Conservation (phyloP, 2,329 filamentous ascomycete genomes). For the Nigrospora osmanthi region DNA sequence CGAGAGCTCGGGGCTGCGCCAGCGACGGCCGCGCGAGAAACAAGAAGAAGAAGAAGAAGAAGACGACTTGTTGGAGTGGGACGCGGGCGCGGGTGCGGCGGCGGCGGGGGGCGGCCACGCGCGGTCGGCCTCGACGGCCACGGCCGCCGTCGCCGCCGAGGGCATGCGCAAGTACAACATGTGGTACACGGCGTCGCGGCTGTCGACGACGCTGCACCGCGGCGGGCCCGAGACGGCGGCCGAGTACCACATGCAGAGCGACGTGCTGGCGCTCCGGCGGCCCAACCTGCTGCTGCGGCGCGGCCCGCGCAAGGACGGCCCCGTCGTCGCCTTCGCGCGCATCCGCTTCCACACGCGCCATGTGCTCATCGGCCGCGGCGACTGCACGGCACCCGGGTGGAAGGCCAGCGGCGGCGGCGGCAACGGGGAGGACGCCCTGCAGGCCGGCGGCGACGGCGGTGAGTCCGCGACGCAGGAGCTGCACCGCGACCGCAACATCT, state of each 20-base stretch:
- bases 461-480: slow-evolving; percentile 2
- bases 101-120: neutral
- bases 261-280: neutral
- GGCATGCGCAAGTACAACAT: slow-evolving; percentile 1
- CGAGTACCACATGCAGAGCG: slow-evolving; percentile 1
- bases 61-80: too few species aligned
- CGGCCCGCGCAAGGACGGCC: neutral
- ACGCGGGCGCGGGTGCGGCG: neutral
- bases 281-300: neutral
- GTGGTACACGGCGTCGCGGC: neutral
- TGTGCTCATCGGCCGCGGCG: neutral
- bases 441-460: neutral
- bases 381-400: neutral
- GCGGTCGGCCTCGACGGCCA: neutral
- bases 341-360: neutral
- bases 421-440: slow-evolving; percentile 2
- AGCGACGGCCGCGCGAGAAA: too few species aligned
- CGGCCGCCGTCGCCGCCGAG: neutral
- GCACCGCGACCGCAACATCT: slow-evolving; percentile 2
- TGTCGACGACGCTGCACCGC: neutral
- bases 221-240: neutral
- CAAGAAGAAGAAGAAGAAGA: too few species aligned
- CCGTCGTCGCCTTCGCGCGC: neutral
- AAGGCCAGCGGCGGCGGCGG: neutral
- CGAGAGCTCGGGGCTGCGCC: too few species aligned